Conservation (phyloP, 2,329 filamentous ascomycete genomes). For the Diplodia sapinea region DNA sequence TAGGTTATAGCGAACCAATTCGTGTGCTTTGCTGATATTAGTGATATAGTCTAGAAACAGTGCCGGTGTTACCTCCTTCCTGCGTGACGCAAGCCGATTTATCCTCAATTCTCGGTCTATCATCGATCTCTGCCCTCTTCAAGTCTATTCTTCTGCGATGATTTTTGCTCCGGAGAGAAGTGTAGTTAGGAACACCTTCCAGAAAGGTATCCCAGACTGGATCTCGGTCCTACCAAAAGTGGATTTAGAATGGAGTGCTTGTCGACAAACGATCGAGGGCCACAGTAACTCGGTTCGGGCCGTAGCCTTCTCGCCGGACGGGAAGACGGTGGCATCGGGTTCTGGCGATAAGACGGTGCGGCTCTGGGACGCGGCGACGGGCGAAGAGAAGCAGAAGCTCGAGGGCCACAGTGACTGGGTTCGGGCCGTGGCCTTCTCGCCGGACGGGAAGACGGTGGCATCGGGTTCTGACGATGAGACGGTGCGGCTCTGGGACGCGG, state of each 20-base stretch:
- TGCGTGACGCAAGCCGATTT: constrained; percentile 46
- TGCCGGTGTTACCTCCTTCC: constrained; percentile 33
- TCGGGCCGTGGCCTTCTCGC: constrained; percentile 32
- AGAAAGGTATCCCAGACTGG: constrained; percentile 29
- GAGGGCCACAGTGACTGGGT: constrained; percentile 30
- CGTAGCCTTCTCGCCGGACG: constrained; percentile 35
- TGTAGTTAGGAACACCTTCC: constrained; percentile 33
- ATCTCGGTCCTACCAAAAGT: constrained; percentile 32
- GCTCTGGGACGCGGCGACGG: constrained; percentile 34
- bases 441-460: constrained; percentile 34
- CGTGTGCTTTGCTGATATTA: neutral
- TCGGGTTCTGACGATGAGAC: constrained; percentile 33
- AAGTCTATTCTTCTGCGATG: constrained; percentile 48
- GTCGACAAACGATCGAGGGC: constrained; percentile 16
- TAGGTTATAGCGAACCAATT: constrained; percentile 32
- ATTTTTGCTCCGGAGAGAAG: constrained; percentile 43
- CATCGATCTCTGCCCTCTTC: constrained; percentile 44
- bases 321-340: constrained; percentile 33
- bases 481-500: constrained; percentile 32
- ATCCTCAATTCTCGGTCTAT: constrained; percentile 35
- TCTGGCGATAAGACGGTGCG: constrained; percentile 33
- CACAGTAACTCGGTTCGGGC: neutral
- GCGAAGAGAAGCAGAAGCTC: constrained; percentile 28
- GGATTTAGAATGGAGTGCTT: constrained; percentile 11
- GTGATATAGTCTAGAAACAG: constrained; percentile 32